Percentiles rank a stretch among this genome's conserved stretches.
These are phyloP conservation scores for Silene vulgaris DNA, from an alignment of 179 eudicot species.

Conservation along the genomic window DNA sequence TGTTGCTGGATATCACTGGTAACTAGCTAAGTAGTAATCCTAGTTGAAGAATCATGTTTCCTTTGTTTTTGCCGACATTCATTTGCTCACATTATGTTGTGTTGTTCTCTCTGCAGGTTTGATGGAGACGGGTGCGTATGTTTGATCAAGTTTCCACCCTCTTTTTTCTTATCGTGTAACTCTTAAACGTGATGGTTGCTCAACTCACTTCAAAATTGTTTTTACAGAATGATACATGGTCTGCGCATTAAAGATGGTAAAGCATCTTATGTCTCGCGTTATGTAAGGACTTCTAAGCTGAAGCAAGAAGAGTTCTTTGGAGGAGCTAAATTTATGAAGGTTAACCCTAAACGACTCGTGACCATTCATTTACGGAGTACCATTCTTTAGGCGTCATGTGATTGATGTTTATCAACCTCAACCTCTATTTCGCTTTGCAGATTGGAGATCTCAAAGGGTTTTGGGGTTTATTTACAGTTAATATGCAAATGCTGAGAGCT, in stretches of 20 bases:
- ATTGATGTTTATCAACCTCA: background rate
- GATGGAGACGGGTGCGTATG: slow-evolving; percentile 93
- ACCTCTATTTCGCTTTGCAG: slow-evolving; percentile 36
- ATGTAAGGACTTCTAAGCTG: slow-evolving; percentile 70
- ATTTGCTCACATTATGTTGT: slow-evolving; percentile 13
- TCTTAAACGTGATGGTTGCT: background rate
- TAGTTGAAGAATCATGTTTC: background rate
- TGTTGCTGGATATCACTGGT: slow-evolving; percentile 97
- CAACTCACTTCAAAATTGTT: background rate
- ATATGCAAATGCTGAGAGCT: slow-evolving; percentile 63
- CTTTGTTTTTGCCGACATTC: too few species aligned
- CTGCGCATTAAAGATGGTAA: slow-evolving; percentile 85
- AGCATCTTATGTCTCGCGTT: slow-evolving; percentile 94
- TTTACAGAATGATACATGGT: slow-evolving; percentile 86
- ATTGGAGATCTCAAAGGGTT: slow-evolving; percentile 86
- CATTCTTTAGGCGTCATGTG: too few species aligned
- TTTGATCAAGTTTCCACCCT: slow-evolving; percentile 13
- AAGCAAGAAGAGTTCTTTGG: slow-evolving; percentile 81
- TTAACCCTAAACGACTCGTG: slow-evolving; percentile 2
- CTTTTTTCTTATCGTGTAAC: background rate
- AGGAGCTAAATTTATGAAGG: slow-evolving; percentile 86
- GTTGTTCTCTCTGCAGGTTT: slow-evolving; percentile 57
- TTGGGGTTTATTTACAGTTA: slow-evolving; percentile 63
- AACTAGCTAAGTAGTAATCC: background rate
- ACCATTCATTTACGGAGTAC: background rate